These are phyloP conservation scores for Botryotinia convoluta DNA, from an alignment of 2,329 filamentous ascomycete genomes.

Conservation along the genomic window DNA sequence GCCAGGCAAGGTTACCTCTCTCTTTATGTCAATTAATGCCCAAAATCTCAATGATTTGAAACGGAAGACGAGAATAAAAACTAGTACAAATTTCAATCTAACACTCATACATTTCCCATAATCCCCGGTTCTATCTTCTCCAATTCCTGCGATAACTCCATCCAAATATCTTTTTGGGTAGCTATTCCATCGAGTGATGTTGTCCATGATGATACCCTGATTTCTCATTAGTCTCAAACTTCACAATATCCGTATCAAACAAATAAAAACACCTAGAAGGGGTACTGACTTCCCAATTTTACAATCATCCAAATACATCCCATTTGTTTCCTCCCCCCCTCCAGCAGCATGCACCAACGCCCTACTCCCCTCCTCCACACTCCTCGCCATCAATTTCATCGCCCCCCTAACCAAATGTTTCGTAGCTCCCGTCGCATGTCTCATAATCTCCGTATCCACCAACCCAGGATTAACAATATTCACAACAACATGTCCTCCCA, in stretches of 20 bases:
- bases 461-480: background rate
- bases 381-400: background rate
- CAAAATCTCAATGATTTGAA: background rate
- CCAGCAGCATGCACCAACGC: background rate
- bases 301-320: background rate
- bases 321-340: background rate
- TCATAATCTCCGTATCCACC: background rate
- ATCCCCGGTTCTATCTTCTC: background rate
- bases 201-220: background rate
- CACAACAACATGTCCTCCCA: background rate
- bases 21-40: too few relatives aligned
- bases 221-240: background rate
- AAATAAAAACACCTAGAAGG: background rate
- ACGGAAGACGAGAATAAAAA: background rate
- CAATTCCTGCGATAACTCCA: background rate
- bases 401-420: background rate
- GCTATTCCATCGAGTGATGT: background rate
- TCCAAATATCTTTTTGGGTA: background rate
- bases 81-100: background rate
- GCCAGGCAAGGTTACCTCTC: background rate
- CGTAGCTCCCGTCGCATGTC: background rate
- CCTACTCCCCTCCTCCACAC: background rate
- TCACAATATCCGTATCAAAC: background rate
- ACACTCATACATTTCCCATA: background rate
- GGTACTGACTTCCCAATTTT: background rate